Conservation (phyloP, 108 stramenopile genomes). For the Nitzschia sp. region DNA sequence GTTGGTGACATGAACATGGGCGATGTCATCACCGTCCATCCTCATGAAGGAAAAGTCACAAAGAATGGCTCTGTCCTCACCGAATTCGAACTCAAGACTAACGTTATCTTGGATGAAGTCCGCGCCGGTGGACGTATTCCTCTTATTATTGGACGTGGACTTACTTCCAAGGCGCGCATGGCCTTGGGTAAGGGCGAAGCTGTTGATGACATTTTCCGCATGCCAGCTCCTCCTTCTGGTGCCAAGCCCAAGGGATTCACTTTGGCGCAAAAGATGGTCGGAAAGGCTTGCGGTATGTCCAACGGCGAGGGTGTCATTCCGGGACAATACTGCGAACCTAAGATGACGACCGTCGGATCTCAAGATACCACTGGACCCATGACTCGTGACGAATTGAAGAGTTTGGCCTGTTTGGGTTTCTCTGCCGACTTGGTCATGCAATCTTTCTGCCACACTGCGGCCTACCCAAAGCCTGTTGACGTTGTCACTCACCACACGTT, state of each 20-base stretch:
- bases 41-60: slow-evolving; percentile 82
- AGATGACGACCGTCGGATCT: slow-evolving; percentile 95
- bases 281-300: slow-evolving; percentile 82
- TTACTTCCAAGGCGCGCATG: slow-evolving; percentile 89
- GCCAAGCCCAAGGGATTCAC: slow-evolving; percentile 83
- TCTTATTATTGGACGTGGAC: slow-evolving; percentile 91
- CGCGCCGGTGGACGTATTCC: slow-evolving; percentile 96
- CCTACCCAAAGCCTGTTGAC: slow-evolving; percentile 97
- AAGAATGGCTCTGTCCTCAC: slow-evolving; percentile 84
- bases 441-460: slow-evolving; percentile 96
- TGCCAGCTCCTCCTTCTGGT: slow-evolving; percentile 67
- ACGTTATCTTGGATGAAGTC: slow-evolving; percentile 93
- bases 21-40: slow-evolving; percentile 94
- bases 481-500: slow-evolving; percentile 96
- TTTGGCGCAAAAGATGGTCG: slow-evolving; percentile 97
- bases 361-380: slow-evolving; percentile 98
- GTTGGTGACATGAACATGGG: slow-evolving; percentile 87
- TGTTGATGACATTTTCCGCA: slow-evolving; percentile 76
- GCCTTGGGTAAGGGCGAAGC: slow-evolving; percentile 74
- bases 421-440: slow-evolving; percentile 96
- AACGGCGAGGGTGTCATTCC: slow-evolving; percentile 78
- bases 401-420: slow-evolving; percentile 94
- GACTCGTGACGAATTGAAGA: slow-evolving; percentile 94
- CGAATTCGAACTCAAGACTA: slow-evolving; percentile 88
- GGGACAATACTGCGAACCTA: slow-evolving; percentile 94